phyloP scores from a whole-genome alignment of 257 asterid species.

The Asclepias syriaca region DNA sequence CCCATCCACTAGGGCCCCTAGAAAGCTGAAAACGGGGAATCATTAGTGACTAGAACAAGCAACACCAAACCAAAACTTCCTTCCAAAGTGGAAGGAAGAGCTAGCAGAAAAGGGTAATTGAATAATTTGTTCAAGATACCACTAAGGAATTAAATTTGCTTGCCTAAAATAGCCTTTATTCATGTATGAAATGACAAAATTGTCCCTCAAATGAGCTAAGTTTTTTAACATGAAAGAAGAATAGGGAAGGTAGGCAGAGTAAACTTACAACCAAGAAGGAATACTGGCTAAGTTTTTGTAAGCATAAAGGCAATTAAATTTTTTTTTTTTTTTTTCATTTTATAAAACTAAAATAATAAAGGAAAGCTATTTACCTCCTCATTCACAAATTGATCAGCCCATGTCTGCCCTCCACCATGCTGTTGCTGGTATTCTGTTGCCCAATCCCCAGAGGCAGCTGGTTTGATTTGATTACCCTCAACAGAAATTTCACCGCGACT shows the following conservation, averaged over 20 bases:
- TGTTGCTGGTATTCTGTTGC: constrained; percentile 84
- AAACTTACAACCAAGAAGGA: neutral
- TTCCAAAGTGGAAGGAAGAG: neutral
- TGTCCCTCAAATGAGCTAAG: neutral
- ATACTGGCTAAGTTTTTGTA: neutral
- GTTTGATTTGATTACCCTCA: constrained; percentile 89
- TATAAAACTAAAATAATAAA: neutral
- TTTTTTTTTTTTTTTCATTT: too few species aligned
- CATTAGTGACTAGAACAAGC: constrained; percentile 6
- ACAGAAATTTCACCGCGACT: constrained; percentile 93
- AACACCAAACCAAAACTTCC: neutral
- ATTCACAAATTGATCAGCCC: constrained; percentile 85
- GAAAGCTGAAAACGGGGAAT: constrained; percentile 51
- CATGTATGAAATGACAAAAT: neutral
- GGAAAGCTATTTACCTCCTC: constrained; percentile 60
- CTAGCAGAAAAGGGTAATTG: neutral
- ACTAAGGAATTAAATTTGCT: neutral
- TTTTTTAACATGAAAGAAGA: neutral
- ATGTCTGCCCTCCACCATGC: constrained; percentile 68
- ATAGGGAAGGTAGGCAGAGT: neutral
- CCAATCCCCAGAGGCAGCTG: constrained; percentile 87
- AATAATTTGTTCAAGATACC: neutral
- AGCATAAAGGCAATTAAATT: neutral
- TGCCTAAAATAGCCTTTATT: neutral
- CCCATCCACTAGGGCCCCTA: constrained; percentile 85